phyloP scores from a whole-genome alignment of 495 filamentous ascomycete genomes.

The Platismatia glauca region DNA sequence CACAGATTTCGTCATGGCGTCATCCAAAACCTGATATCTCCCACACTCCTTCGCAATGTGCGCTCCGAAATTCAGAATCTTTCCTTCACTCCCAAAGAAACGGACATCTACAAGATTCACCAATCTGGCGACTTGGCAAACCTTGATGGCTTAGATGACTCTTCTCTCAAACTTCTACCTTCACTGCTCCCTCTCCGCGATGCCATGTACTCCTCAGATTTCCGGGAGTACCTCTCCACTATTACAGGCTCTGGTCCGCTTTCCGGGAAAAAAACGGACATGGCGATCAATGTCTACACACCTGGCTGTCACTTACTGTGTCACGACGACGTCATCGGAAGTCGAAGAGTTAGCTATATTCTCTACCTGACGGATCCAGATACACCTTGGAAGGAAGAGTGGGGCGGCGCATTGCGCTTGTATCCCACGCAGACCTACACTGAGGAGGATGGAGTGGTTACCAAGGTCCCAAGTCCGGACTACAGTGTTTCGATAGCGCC shows the following conservation, averaged over 20 bases:
- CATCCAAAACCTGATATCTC: conserved; percentile 68
- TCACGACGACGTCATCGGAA: conserved; percentile 98
- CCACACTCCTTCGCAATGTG: conserved; percentile 72
- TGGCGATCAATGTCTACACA: conserved; percentile 98
- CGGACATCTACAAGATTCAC: conserved; percentile 99
- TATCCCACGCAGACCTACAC: conserved; percentile 69
- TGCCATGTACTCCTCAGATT: conserved; percentile 81
- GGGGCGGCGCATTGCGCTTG: conserved; percentile 86
- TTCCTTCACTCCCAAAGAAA: conserved; percentile 95
- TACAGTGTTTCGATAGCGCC: conserved; percentile 72
- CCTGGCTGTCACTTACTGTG: conserved; percentile 92
- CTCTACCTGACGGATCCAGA: conserved; percentile 93
- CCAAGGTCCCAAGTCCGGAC: conserved; percentile 68
- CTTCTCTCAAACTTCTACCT: conserved; percentile 71
- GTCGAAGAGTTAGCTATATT: conserved; percentile 87
- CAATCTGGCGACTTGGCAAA: conserved; percentile 97
- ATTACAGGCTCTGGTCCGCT: conserved; percentile 79
- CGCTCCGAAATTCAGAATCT: conserved; percentile 86
- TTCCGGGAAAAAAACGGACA: conserved; percentile 92
- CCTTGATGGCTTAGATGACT: conserved; percentile 81
- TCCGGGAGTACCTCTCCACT: conserved; percentile 76
- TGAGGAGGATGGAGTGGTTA: conserved; percentile 54
- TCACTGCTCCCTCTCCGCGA: conserved; percentile 80
- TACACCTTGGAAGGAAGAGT: conserved; percentile 75
- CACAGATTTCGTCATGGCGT: conserved; percentile 79